Evolutionary conservation across 768 basidiomycete species (phyloP), one percentile per base, ranked within the genome.

Genomic region (Austroboletus eburneus): DNA sequence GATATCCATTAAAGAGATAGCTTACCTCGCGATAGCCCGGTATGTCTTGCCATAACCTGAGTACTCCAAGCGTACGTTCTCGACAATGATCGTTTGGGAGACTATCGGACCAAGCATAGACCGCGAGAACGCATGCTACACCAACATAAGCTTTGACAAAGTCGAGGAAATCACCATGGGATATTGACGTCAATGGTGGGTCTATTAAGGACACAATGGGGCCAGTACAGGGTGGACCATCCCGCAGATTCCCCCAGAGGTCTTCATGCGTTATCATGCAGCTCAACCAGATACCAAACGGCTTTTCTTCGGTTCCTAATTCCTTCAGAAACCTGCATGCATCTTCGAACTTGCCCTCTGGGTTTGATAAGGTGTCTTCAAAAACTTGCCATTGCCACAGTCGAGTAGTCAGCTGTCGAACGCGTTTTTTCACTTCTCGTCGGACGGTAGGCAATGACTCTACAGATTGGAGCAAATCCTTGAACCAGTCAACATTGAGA

Each of bases 21-120:
- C n/a, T n/a, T 49, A 88, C 88, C 71, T 88, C 83, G 36, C 81
- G 74, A 61, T 90, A 91, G 8, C 85, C 86, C 23, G 83, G 78
- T 21, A 79, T 76, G 35, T 68, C 64, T 43, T 67, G 64, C 66
- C 64, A 66, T 36, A 66, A 37, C 24, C 59, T 51, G 29, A 90
- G 48, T 14, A 89, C 71, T 7, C 76, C 78, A 8, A 90, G 65
- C 1, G 78, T 72, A 39, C 81, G 75, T 55, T 86, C 82, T 10
- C 84, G 75, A 57, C 83, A 85, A 12, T 66, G 65, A 46, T 79
- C 75, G 45, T 81, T 77, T 1, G 82, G 83, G 17, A 87, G 68
- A 60, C 85, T 87, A 55, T 90, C 88, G 12, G 87, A 79, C 84
- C 87, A 91, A 3, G 85, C 83, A 57, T 83, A 83, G 27, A 85